Evolutionary conservation across 352 stramenopile species (phyloP).

Genomic region (Pythium scleroteichum): DNA sequence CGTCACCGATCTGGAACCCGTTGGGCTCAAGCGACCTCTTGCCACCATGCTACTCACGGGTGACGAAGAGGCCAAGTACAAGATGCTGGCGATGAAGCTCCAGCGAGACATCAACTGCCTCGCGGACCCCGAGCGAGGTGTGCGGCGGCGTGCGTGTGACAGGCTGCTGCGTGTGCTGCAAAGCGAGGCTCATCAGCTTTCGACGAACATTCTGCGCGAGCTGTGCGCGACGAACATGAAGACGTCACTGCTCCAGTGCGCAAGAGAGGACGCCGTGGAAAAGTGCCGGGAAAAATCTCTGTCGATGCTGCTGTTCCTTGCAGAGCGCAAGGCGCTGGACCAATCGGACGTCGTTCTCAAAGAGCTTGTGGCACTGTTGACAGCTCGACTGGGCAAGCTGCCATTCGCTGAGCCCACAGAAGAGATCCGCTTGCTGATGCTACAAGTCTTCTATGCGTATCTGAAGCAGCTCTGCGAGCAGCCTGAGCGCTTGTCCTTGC

Average conservation of each 20-base stretch:
- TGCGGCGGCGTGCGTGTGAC: slow-evolving; percentile 71
- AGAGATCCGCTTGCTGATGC: slow-evolving; percentile 73
- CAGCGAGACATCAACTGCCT: slow-evolving; percentile 86
- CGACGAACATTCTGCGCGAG: slow-evolving; percentile 37
- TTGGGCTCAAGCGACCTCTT: neutral
- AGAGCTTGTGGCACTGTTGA: slow-evolving; percentile 49
- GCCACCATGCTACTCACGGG: slow-evolving; percentile 41
- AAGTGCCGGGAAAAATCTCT: slow-evolving; percentile 79
- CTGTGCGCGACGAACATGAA: slow-evolving; percentile 51
- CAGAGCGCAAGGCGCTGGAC: slow-evolving; percentile 48
- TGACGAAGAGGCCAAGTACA: slow-evolving; percentile 55
- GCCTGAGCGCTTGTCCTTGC: slow-evolving; percentile 31
- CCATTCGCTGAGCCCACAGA: slow-evolving; percentile 80
- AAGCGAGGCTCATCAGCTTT: slow-evolving; percentile 42
- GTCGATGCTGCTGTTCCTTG: slow-evolving; percentile 56
- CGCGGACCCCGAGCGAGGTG: slow-evolving; percentile 59
- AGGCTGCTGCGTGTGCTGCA: slow-evolving; percentile 62
- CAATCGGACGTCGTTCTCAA: slow-evolving; percentile 40
- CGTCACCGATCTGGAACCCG: neutral
- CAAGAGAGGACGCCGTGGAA: slow-evolving; percentile 57
- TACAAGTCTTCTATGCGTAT: slow-evolving; percentile 58
- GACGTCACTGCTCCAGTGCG: slow-evolving; percentile 49
- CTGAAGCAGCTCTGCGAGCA: slow-evolving; percentile 48
- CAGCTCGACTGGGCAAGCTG: slow-evolving; percentile 66
- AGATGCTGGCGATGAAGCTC: slow-evolving; percentile 75